phyloP scores from a whole-genome alignment of 2,329 filamentous ascomycete genomes.

The Colletotrichum kahawae region DNA sequence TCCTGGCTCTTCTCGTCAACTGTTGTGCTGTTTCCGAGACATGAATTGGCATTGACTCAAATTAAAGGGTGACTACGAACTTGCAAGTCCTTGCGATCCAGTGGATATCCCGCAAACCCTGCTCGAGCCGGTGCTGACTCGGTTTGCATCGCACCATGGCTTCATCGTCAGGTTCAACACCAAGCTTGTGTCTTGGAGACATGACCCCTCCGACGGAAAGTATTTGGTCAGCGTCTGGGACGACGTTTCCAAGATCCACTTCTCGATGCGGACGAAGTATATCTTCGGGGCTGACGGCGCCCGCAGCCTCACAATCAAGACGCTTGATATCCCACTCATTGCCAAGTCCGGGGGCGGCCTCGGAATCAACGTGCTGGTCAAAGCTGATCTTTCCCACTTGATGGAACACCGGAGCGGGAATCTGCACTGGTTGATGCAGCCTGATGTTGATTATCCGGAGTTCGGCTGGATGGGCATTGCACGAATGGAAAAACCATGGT shows the following conservation, averaged over 20 bases:
- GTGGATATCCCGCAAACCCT: not conserved
- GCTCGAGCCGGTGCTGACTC: not conserved
- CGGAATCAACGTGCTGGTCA: conserved; percentile 28
- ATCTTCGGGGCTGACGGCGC: conserved; percentile 64
- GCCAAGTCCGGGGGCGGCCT: conserved; percentile 36
- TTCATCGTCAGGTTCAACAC: not conserved
- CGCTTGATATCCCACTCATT: conserved; percentile 25
- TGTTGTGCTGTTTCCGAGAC: not conserved
- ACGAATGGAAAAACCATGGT: not conserved
- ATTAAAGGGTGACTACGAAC: not conserved
- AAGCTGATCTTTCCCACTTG: not conserved
- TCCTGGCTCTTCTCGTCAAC: not conserved
- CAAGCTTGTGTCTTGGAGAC: not conserved
- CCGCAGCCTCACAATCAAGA: conserved; percentile 37
- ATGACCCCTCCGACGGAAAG: not conserved
- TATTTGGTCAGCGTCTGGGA: not conserved
- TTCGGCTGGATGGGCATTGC: not conserved
- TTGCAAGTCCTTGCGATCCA: not conserved
- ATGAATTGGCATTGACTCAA: not conserved
- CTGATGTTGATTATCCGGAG: not conserved
- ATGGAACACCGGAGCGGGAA: not conserved
- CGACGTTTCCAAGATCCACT: not conserved
- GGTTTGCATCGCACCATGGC: not conserved
- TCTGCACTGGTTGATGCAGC: not conserved
- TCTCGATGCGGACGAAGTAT: conserved; percentile 46